A percentile compares a stretch with the other conserved stretches of the same genome.
These are phyloP conservation scores for Venustampulla echinocandica DNA, from an alignment of 495 filamentous ascomycete genomes.

Conservation along the genomic window DNA sequence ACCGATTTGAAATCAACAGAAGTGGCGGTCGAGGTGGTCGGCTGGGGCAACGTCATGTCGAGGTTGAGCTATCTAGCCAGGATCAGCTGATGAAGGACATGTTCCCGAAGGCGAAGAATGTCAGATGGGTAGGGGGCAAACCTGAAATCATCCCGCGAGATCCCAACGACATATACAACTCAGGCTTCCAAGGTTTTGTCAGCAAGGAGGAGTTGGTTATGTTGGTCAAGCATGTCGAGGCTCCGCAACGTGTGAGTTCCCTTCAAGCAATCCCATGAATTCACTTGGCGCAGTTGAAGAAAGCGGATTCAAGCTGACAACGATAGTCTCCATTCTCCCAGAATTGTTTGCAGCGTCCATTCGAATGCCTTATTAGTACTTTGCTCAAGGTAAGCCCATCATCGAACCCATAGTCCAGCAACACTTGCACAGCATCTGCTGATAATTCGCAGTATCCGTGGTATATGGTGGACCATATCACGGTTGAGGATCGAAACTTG, in stretches of 20 bases:
- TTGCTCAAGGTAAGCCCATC: slow-evolving; percentile 50
- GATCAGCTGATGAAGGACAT: slow-evolving; percentile 53
- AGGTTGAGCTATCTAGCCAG: slow-evolving; percentile 53
- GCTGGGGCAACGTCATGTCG: slow-evolving; percentile 56
- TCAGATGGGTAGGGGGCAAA: slow-evolving; percentile 45
- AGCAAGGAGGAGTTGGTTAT: slow-evolving; percentile 62
- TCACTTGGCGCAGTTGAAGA: neutral
- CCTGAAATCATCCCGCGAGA: slow-evolving; percentile 35
- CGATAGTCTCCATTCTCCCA: slow-evolving; percentile 52
- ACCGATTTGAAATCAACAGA: slow-evolving; percentile 34
- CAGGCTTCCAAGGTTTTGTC: slow-evolving; percentile 61
- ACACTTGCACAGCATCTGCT: slow-evolving; percentile 6
- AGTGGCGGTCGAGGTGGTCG: slow-evolving; percentile 38
- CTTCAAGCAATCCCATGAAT: neutral
- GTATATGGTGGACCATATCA: slow-evolving; percentile 53
- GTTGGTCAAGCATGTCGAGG: slow-evolving; percentile 57
- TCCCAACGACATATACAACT: slow-evolving; percentile 44
- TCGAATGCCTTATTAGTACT: slow-evolving; percentile 66
- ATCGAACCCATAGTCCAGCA: neutral
- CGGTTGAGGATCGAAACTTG: slow-evolving; percentile 50
- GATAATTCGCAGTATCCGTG: slow-evolving; percentile 76
- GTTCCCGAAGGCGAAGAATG: slow-evolving; percentile 58
- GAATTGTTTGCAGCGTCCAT: slow-evolving; percentile 62
- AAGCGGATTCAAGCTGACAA: slow-evolving; percentile 9
- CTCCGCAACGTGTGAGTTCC: slow-evolving; percentile 54